phyloP scores from a whole-genome alignment of 345 rosid species.

The Passiflora organensis region DNA sequence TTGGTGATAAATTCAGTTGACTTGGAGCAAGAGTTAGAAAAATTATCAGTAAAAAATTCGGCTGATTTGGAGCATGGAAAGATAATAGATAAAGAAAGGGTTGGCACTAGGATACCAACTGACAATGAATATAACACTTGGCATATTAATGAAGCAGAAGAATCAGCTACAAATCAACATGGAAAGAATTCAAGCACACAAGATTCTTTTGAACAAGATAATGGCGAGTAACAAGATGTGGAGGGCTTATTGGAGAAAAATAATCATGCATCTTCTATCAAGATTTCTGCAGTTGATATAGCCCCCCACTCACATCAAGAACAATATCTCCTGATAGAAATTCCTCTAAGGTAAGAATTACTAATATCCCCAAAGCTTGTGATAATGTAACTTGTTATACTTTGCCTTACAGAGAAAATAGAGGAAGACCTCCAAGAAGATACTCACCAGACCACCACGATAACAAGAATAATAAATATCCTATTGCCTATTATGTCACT shows the following conservation, averaged over 20 bases:
- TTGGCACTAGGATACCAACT: background rate
- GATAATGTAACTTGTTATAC: background rate
- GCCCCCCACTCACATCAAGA: background rate
- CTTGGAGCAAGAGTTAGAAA: no score
- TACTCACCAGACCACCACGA: background rate
- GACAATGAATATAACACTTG: background rate
- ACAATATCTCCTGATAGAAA: background rate
- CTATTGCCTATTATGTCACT: background rate
- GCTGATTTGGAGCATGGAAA: no score
- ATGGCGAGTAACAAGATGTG: no score
- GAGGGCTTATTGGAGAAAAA: no score
- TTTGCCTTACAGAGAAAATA: background rate
- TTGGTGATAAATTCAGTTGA: no score
- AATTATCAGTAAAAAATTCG: no score
- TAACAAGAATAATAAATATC: background rate
- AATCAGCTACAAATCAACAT: no score
- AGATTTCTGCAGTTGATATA: background rate
- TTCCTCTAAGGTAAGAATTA: background rate
- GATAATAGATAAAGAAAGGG: background rate
- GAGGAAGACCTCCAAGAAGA: background rate
- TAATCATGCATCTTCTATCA: no score
- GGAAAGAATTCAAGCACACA: no score
- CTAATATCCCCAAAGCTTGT: background rate
- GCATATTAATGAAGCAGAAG: no score
- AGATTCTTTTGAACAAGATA: no score